Evolutionary conservation across 441 rosid genomes (phyloP).

Genomic region (Corymbia calophylla): DNA sequence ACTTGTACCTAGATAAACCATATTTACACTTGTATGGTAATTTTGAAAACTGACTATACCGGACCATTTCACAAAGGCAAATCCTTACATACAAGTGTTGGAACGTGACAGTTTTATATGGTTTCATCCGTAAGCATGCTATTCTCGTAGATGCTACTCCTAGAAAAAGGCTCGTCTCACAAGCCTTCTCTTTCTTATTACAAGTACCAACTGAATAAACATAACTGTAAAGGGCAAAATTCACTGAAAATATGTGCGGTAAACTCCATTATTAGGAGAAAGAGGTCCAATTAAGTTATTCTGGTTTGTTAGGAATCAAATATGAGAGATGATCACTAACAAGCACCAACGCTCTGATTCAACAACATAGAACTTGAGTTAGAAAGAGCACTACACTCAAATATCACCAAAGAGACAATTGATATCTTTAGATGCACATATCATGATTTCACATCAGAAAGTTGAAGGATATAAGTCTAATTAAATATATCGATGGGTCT

Average conservation of each 20-base stretch:
- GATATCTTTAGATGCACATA: neutral
- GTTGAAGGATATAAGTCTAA: neutral
- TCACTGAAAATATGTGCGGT: neutral
- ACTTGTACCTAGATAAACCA: neutral
- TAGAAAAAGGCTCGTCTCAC: neutral
- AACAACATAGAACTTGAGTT: neutral
- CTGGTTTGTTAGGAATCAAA: neutral
- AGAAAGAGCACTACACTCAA: neutral
- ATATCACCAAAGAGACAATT: neutral
- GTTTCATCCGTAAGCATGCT: neutral
- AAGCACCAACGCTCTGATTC: neutral
- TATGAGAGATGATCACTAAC: neutral
- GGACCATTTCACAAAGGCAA: neutral
- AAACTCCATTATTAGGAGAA: neutral
- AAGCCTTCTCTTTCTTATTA: neutral
- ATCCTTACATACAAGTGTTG: neutral
- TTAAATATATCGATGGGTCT: neutral
- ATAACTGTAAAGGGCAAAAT: neutral
- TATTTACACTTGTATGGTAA: neutral
- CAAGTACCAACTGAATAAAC: neutral
- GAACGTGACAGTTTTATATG: neutral
- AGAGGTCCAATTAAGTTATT: neutral
- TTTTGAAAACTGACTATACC: neutral
- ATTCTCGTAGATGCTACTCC: neutral
- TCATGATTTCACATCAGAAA: neutral